A percentile compares a stretch with the other conserved stretches of the same genome.
phyloP scores from a whole-genome alignment of 805 yeast species.

The Teunomyces gatunensis region DNA sequence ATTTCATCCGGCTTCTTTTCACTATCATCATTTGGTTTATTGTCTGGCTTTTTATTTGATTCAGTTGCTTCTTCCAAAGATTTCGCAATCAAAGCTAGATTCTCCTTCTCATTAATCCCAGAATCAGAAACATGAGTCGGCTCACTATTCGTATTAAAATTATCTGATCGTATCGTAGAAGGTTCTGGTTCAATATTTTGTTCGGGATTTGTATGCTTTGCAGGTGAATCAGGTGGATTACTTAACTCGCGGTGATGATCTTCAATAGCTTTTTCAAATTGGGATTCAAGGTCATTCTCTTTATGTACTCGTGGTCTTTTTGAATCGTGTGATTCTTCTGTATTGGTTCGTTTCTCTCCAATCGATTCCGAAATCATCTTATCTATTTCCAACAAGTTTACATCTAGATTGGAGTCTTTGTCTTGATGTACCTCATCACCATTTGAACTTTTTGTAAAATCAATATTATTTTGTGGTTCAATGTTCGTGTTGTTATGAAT shows the following conservation, averaged over 20 bases:
- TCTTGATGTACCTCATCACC: background rate
- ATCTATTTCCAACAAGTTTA: slow-evolving; percentile 14
- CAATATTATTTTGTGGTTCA: background rate
- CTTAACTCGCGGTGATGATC: slow-evolving; percentile 12
- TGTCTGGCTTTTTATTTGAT: slow-evolving; percentile 6
- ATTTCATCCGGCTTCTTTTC: slow-evolving; percentile 2
- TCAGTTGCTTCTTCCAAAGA: slow-evolving; percentile 33
- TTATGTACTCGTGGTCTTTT: slow-evolving; percentile 4
- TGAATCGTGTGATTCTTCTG: slow-evolving; percentile 1
- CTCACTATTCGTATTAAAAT: background rate
- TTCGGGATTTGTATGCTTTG: background rate
- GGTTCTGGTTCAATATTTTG: background rate
- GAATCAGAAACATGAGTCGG: background rate
- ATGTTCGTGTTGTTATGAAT: background rate
- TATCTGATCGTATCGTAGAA: slow-evolving; percentile 5
- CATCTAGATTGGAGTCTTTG: slow-evolving; percentile 4
- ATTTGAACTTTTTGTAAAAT: background rate
- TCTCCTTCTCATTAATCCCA: slow-evolving; percentile 19
- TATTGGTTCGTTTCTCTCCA: slow-evolving; percentile 4
- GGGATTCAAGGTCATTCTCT: slow-evolving; percentile 12
- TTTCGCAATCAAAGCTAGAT: slow-evolving; percentile 30
- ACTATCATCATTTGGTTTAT: background rate
- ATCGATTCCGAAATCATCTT: slow-evolving; percentile 19
- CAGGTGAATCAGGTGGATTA: slow-evolving; percentile 6
- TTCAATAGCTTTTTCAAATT: slow-evolving; percentile 19